Base-by-base conservation (phyloP, 805 yeast genomes). In the Grigorovia yakushimaensis region DNA sequence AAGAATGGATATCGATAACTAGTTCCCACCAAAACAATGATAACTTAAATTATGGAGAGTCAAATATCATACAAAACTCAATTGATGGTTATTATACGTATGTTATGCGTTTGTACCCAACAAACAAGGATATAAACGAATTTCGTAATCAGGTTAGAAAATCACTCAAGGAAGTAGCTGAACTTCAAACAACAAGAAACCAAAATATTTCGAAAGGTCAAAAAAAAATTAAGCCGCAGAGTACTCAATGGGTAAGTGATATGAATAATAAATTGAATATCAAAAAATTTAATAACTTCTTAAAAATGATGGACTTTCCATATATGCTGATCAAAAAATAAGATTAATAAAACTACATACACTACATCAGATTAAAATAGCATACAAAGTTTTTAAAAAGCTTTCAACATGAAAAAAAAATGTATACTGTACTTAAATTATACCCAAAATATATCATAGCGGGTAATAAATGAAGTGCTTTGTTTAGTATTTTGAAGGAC, bases 31-130 rank as follows among this genome's bases (percentile, higher is more conserved):
- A 41, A 18, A 3, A n/a, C 11, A 15, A 24, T 19, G 19, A 30
- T 21, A 7, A 37, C 6, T 19, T 30, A 44, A 40, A 18, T 46
- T 23, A 11, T 17, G 19, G 36, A 4, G 19, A 15, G 27, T 9
- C 33, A 39, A 24, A 33, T 39, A 17, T 6, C 38, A 18, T 27
- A 5, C n/a, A 35, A n/a, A 24, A 41, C 4, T 60, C 66, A 5
- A 64, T 62, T 43, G 67, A 64, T 47, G 69, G 69, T 3, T 50
- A 51, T 36, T 65, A 64, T 48, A 44, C 53, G 18, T 62, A 53
- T 44, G 53, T 55, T 23, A 44, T 59, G 4, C 40, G 46, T 15
- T 49, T 55, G n/a, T 56, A 54, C 44, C 64, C 66, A 1, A 57
- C 53, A 22, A 33, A 39, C 8, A 38, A 35, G 7, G 57, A 56